phyloP scores from a whole-genome alignment of 73 alveolate species.

The Stentor coeruleus region DNA sequence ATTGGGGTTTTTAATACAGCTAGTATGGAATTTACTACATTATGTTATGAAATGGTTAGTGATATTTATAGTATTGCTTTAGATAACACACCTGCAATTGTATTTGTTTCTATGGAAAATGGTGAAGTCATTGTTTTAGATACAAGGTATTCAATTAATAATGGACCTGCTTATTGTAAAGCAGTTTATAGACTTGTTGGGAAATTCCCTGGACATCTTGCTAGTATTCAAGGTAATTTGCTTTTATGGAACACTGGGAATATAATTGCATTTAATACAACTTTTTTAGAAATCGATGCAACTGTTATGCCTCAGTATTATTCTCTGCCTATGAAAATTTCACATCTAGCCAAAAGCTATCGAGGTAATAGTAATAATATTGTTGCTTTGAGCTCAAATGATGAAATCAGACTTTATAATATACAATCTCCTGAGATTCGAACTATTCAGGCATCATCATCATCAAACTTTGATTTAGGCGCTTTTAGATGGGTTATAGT shows the following conservation, averaged over 20 bases:
- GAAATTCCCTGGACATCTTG: not conserved
- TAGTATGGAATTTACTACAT: not conserved
- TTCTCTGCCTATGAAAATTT: not conserved
- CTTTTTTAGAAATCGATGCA: not conserved
- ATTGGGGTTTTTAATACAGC: conserved; percentile 7
- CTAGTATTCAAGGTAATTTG: not conserved
- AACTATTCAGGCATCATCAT: not conserved
- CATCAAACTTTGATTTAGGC: not conserved
- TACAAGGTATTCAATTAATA: not conserved
- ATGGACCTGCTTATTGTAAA: conserved; percentile 12
- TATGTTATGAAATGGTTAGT: not conserved
- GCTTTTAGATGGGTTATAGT: not conserved
- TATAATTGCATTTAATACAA: not conserved
- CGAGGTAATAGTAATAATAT: not conserved
- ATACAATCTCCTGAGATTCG: not conserved
- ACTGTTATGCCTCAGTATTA: not conserved
- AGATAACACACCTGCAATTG: not conserved
- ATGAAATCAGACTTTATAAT: not conserved
- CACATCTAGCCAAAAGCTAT: not conserved
- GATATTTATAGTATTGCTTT: not conserved
- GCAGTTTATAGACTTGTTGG: not conserved
- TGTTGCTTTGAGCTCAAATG: not conserved
- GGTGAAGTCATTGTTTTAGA: conserved; percentile 3
- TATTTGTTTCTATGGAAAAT: not conserved
- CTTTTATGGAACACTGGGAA: not conserved